Conservation (phyloP, 768 basidiomycete genomes). For the Lepiota venenata region DNA sequence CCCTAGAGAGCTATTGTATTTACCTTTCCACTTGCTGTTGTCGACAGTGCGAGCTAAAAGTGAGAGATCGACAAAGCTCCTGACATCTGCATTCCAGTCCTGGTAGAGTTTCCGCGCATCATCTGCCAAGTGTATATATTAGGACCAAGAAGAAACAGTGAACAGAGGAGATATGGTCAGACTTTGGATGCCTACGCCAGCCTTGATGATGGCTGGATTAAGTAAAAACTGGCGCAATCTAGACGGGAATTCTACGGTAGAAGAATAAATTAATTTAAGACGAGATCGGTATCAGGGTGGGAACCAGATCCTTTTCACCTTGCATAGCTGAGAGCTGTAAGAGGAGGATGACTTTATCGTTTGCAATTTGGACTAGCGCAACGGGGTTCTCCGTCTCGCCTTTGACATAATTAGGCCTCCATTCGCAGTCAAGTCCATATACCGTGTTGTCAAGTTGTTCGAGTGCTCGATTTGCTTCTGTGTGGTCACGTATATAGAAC, state of each 20-base stretch:
- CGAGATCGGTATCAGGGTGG: constrained; percentile 4
- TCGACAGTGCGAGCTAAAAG: constrained; percentile 70
- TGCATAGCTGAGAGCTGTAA: constrained; percentile 65
- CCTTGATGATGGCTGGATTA: constrained; percentile 54
- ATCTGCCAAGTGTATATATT: constrained; percentile 32
- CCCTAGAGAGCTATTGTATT: constrained; percentile 56
- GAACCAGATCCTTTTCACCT: constrained; percentile 23
- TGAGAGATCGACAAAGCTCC: constrained; percentile 65
- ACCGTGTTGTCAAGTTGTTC: constrained; percentile 25
- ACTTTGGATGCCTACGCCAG: constrained; percentile 77
- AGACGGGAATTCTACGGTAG: constrained; percentile 45
- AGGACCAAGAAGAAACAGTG: constrained; percentile 9
- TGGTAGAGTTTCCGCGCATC: constrained; percentile 65
- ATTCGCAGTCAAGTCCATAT: constrained; percentile 78
- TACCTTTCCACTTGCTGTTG: constrained; percentile 69
- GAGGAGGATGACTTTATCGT: constrained; percentile 49
- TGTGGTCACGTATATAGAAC: constrained; percentile 32
- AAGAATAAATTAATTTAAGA: constrained; percentile 6
- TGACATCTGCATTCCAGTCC: constrained; percentile 40
- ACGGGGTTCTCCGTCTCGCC: constrained; percentile 61
- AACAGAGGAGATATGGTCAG: constrained; percentile 18
- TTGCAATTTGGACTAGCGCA: constrained; percentile 73
- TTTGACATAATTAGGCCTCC: constrained; percentile 61
- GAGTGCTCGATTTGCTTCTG: constrained; percentile 28
- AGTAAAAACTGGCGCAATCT: constrained; percentile 50